phyloP scores from a whole-genome alignment of 1,139 yeast species.

The Meyerozyma smithsonii region DNA sequence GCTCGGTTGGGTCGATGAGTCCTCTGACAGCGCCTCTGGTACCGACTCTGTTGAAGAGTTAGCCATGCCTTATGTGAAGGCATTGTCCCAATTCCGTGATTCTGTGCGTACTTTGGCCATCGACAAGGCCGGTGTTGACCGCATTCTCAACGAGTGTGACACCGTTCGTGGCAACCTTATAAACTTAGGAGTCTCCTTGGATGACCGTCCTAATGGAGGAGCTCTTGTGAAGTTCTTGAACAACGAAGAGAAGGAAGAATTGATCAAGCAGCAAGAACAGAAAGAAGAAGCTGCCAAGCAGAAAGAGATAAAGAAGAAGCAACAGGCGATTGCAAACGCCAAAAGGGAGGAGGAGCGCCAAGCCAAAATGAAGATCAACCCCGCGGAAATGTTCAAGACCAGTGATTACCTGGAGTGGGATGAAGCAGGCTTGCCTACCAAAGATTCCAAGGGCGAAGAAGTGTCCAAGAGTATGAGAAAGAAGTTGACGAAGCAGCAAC shows the following conservation, averaged over 20 bases:
- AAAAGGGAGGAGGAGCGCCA: constrained; percentile 61
- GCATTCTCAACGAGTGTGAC: constrained; percentile 49
- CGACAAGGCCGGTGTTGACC: constrained; percentile 48
- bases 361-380: constrained; percentile 66
- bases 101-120: constrained; percentile 71
- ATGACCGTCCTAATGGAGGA: constrained; percentile 78
- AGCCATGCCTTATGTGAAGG: constrained; percentile 75
- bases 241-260: constrained; percentile 61
- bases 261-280: constrained; percentile 57
- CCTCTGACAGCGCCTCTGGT: constrained; percentile 11
- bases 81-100: constrained; percentile 77
- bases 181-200: constrained; percentile 75
- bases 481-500: constrained; percentile 73
- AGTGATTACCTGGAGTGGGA: constrained; percentile 71
- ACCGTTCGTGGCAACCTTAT: constrained; percentile 52
- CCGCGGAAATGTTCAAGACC: constrained; percentile 67
- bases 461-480: constrained; percentile 83
- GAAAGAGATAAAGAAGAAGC: constrained; percentile 37
- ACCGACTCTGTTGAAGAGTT: constrained; percentile 54
- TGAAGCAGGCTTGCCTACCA: constrained; percentile 76
- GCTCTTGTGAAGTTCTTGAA: constrained; percentile 80
- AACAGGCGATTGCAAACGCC: constrained; percentile 39
- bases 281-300: constrained; percentile 45
- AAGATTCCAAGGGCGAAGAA: constrained; percentile 75
- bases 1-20: constrained; percentile 64